These are phyloP conservation scores for Cyclotella atomus DNA, from an alignment of 108 stramenopile species.

Conservation along the genomic window DNA sequence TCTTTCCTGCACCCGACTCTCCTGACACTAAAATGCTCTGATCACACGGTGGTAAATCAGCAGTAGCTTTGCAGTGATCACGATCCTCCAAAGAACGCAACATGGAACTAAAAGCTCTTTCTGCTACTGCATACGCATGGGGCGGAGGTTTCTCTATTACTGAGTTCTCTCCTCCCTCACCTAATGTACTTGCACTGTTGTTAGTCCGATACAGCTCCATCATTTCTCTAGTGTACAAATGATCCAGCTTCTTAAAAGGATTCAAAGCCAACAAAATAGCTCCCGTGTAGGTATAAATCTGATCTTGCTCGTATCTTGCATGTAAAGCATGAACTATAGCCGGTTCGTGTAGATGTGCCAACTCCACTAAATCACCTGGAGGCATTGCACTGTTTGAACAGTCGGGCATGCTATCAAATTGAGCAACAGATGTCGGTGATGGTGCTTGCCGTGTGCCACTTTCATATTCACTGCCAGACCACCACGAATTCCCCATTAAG, in stretches of 20 bases:
- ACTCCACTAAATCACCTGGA: constrained; percentile 2
- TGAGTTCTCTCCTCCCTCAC: background rate
- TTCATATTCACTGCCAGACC: constrained; percentile 23
- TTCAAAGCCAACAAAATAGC: constrained; percentile 91
- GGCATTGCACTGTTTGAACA: background rate
- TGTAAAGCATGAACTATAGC: constrained; percentile 77
- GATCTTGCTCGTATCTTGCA: constrained; percentile 59
- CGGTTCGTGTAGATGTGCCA: constrained; percentile 87
- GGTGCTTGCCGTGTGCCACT: background rate
- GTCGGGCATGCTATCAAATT: background rate
- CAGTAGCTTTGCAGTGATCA: constrained; percentile 22
- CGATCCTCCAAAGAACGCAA: constrained; percentile 49
- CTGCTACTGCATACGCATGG: constrained; percentile 89
- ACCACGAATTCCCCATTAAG: constrained; percentile 12
- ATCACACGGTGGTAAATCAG: constrained; percentile 27
- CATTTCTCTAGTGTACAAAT: constrained; percentile 64
- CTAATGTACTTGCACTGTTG: background rate
- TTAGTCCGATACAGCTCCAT: constrained; percentile 65
- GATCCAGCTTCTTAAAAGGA: constrained; percentile 73
- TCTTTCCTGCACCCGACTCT: constrained; percentile 87
- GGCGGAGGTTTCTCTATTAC: constrained; percentile 44
- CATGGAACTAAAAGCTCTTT: constrained; percentile 89
- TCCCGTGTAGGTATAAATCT: constrained; percentile 92
- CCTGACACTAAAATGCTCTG: constrained; percentile 80
- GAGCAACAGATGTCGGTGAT: constrained; percentile 3